Evolutionary conservation across 2,329 filamentous ascomycete species (phyloP).

Genomic region (Trichophyton benhamiae): DNA sequence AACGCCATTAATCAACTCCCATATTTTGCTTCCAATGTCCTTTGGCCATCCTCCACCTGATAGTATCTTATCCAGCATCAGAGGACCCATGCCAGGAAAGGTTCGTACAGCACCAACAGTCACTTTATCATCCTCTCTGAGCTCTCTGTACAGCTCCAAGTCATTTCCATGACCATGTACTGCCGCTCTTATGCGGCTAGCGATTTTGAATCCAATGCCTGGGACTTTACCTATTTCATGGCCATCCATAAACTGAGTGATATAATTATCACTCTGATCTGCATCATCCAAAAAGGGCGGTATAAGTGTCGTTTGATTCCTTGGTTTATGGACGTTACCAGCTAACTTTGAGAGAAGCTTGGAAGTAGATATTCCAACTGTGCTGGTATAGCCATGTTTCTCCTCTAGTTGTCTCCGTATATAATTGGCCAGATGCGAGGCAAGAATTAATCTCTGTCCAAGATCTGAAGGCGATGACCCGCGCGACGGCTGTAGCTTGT

Average conservation of each 20-base stretch:
- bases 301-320: conserved; percentile 71
- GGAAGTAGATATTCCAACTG: conserved; percentile 75
- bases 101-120: conserved; percentile 54
- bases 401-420: conserved; percentile 61
- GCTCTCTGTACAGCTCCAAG: conserved; percentile 22
- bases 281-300: conserved; percentile 39
- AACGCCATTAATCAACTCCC: conserved; percentile 68
- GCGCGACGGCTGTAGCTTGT: conserved; percentile 13
- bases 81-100: conserved; percentile 50
- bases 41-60: conserved; percentile 56
- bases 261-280: conserved; percentile 32
- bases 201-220: conserved; percentile 72
- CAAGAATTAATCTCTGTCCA: conserved; percentile 55
- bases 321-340: conserved; percentile 74
- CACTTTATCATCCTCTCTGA: conserved; percentile 41
- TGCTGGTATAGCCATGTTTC: conserved; percentile 71
- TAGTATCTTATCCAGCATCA: conserved; percentile 55
- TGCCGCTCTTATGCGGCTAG: conserved; percentile 52
- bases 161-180: conserved; percentile 37
- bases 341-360: conserved; percentile 78
- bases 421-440: conserved; percentile 67
- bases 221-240: conserved; percentile 71
- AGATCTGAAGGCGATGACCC: conserved; percentile 7
- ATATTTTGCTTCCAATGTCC: conserved; percentile 60
- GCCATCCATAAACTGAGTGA: conserved; percentile 57